A percentile compares a stretch with the other conserved stretches of the same genome.
phyloP scores from a whole-genome alignment of 164 flowering plant genomes.

The Stephania cephalantha region DNA sequence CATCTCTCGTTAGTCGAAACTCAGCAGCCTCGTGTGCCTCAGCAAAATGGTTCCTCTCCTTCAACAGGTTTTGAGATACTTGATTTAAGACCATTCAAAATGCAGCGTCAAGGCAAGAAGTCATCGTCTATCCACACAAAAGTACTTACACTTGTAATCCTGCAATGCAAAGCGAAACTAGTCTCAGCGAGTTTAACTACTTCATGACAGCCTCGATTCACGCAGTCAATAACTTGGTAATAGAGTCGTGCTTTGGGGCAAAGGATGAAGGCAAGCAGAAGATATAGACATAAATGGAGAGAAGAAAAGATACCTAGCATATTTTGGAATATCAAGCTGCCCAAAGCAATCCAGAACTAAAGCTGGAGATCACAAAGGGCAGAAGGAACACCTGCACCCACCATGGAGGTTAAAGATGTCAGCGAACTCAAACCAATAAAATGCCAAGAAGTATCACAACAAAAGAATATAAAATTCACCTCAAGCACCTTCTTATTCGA shows the following conservation, averaged over 20 bases:
- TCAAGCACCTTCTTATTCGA: slow-evolving; percentile 38
- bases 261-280: neutral
- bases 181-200: too few relatives aligned
- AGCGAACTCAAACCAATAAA: slow-evolving; percentile 15
- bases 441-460: neutral
- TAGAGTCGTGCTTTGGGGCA: neutral
- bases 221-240: too few relatives aligned
- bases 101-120: too few relatives aligned
- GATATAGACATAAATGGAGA: neutral
- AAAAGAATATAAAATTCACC: slow-evolving; percentile 18
- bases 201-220: too few relatives aligned
- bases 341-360: slow-evolving; percentile 70
- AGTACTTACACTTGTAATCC: too few relatives aligned
- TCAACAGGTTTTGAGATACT: too few relatives aligned
- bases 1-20: too few relatives aligned
- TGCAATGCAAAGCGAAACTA: too few relatives aligned
- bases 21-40: too few relatives aligned
- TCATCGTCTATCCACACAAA: too few relatives aligned
- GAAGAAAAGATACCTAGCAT: slow-evolving; percentile 39
- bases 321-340: slow-evolving; percentile 36
- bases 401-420: slow-evolving; percentile 20
- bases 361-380: slow-evolving; percentile 69
- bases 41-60: too few relatives aligned
- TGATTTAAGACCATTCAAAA: too few relatives aligned
- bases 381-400: slow-evolving; percentile 42